Evolutionary conservation across 2,329 filamentous ascomycete species (phyloP).

Genomic region (Verticillium isaacii): DNA sequence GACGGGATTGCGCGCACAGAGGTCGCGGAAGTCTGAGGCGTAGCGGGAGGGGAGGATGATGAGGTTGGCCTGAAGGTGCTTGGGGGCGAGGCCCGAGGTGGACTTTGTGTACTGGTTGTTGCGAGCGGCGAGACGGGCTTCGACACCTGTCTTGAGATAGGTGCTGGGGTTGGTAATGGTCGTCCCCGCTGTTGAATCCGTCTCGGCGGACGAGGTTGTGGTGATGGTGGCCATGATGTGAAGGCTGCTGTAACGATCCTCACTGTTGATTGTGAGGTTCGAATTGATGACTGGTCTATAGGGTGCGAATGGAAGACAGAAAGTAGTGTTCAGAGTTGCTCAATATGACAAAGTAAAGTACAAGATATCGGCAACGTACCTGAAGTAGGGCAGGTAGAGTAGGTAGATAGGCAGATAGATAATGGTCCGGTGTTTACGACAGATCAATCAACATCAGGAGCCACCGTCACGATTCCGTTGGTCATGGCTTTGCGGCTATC

Average conservation of each 20-base stretch:
- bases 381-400: too few relatives aligned
- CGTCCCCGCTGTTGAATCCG: not conserved
- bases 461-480: not conserved
- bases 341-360: too few relatives aligned
- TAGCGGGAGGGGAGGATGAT: slow-evolving; percentile 53
- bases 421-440: too few relatives aligned
- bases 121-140: slow-evolving; percentile 39
- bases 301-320: too few relatives aligned
- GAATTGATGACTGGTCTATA: too few relatives aligned
- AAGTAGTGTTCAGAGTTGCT: too few relatives aligned
- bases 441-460: too few relatives aligned
- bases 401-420: too few relatives aligned
- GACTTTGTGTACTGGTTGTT: slow-evolving; percentile 30
- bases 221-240: not conserved
- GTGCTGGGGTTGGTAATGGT: not conserved
- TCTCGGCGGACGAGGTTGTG: not conserved
- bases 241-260: not conserved
- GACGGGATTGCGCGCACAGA: slow-evolving; percentile 58
- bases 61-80: slow-evolving; percentile 57
- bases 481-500: not conserved
- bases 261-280: too few relatives aligned
- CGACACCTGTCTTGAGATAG: slow-evolving; percentile 22
- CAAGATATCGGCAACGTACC: too few relatives aligned
- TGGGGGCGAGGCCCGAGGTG: slow-evolving; percentile 51
- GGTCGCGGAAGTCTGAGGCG: slow-evolving; percentile 51